phyloP scores from a whole-genome alignment of 352 stramenopile species.

The Thraustochytrium sp. region DNA sequence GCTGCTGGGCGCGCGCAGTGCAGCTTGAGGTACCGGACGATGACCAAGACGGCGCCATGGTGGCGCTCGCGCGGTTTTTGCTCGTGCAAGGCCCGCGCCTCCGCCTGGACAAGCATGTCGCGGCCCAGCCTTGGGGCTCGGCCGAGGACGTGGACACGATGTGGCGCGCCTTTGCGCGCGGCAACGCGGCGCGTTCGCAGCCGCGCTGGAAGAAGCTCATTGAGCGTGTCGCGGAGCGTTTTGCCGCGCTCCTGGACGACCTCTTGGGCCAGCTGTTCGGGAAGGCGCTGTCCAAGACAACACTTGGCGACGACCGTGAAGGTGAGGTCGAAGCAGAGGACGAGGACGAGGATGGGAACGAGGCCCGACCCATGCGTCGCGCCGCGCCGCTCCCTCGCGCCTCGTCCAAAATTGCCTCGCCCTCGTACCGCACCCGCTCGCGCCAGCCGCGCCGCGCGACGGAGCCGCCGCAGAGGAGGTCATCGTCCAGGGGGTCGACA shows the following conservation, averaged over 20 bases:
- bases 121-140: background rate
- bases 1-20: background rate
- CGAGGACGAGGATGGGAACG: background rate
- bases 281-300: background rate
- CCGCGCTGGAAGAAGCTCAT: background rate
- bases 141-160: background rate
- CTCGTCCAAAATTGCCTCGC: too few relatives aligned
- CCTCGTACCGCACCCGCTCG: too few relatives aligned
- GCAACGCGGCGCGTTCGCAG: background rate
- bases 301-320: background rate
- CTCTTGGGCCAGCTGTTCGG: background rate
- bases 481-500: too few relatives aligned
- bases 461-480: too few relatives aligned
- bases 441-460: too few relatives aligned
- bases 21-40: background rate
- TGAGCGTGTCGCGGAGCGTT: background rate
- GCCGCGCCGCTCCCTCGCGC: too few relatives aligned
- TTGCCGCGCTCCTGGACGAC: background rate
- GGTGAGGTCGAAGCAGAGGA: background rate
- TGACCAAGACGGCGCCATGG: background rate
- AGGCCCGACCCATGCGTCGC: too few relatives aligned
- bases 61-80: conserved; percentile 2
- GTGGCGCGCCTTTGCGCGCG: conserved; percentile 24
- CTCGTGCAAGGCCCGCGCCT: background rate
- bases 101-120: background rate